These are phyloP conservation scores for Ligustrum vulgare DNA, from an alignment of 257 asterid genomes.

Conservation along the genomic window DNA sequence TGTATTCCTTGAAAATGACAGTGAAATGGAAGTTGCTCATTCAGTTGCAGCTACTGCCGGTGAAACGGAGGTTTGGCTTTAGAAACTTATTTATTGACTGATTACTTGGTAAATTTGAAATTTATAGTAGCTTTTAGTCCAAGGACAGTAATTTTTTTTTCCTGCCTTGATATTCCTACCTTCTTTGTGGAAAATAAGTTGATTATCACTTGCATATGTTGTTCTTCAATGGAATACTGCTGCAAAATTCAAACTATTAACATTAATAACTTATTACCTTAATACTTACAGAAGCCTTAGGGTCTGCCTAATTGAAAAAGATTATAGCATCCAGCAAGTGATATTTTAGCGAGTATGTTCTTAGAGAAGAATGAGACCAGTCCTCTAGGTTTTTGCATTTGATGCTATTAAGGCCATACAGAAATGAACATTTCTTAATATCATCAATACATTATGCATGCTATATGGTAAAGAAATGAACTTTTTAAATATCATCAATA, in stretches of 20 bases:
- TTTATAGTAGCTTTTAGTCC: background rate
- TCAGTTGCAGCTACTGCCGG: slow-evolving; percentile 92
- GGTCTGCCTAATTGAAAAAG: background rate
- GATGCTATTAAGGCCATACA: background rate
- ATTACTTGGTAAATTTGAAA: background rate
- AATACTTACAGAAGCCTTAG: background rate
- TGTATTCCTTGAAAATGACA: slow-evolving; percentile 74
- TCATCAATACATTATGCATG: background rate
- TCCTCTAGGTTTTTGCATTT: background rate
- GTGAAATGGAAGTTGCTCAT: slow-evolving; percentile 97
- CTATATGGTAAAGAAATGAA: background rate
- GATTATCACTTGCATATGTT: background rate
- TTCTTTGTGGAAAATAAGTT: background rate
- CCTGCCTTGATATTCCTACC: background rate
- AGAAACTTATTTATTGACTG: background rate
- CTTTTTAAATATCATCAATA: background rate
- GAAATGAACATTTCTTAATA: background rate
- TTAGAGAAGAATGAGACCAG: background rate
- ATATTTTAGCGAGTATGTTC: background rate
- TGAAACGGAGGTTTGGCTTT: slow-evolving; percentile 78
- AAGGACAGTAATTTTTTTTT: background rate
- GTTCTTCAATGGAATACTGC: background rate
- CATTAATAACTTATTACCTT: background rate
- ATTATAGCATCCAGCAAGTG: background rate
- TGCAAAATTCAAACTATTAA: background rate